Conservation (phyloP, 345 rosid species). For the Populus simonii region DNA sequence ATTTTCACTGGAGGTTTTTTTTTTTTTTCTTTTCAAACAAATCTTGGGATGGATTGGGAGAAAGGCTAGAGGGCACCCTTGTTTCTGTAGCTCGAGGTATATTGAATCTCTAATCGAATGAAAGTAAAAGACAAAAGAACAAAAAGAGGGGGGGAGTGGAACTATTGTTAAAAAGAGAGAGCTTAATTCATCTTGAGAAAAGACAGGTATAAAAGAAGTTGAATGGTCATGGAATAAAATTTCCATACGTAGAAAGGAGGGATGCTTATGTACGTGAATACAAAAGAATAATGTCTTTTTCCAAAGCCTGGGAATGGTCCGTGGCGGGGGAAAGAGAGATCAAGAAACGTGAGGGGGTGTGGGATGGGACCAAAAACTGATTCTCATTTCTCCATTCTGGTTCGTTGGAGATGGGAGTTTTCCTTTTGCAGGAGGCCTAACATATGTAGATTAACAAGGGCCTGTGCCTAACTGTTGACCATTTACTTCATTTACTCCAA, state of each 20-base stretch:
- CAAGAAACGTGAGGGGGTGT: neutral
- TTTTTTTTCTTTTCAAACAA: too few species aligned
- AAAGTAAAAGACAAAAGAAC: too few species aligned
- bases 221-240: constrained; percentile 10
- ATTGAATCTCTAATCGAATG: too few species aligned
- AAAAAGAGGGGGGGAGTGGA: neutral
- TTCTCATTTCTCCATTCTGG: constrained; percentile 16
- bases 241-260: constrained; percentile 5
- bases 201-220: neutral
- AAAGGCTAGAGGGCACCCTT: too few species aligned
- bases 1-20: too few species aligned
- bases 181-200: too few species aligned
- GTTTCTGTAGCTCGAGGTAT: too few species aligned
- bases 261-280: constrained; percentile 16
- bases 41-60: too few species aligned
- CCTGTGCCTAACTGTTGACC: constrained; percentile 33
- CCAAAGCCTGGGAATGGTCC: constrained; percentile 24
- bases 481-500: neutral
- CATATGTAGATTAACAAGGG: neutral
- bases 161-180: too few species aligned
- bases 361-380: constrained; percentile 29
- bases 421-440: neutral
- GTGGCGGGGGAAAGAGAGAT: constrained; percentile 4
- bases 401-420: constrained; percentile 10
- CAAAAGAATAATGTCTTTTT: constrained; percentile 12